A percentile compares a stretch with the other conserved stretches of the same genome.
Evolutionary conservation across 371 early-diverging fungal genomes (phyloP).

Genomic region (Rhizopus stolonifer): DNA sequence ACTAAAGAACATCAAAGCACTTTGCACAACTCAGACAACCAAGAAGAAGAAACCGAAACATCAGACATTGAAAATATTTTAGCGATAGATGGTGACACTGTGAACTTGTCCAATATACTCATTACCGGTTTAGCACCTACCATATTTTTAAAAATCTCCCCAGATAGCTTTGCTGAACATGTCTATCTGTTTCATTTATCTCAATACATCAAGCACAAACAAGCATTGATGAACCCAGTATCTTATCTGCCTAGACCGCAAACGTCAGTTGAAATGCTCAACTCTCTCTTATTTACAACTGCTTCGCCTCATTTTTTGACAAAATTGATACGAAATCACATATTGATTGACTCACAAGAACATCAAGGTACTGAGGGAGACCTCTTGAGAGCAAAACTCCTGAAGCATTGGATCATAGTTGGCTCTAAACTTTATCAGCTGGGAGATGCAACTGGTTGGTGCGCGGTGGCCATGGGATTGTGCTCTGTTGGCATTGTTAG

Average conservation of each 20-base stretch:
- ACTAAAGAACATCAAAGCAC: background rate
- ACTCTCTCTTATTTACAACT: slow-evolving; percentile 55
- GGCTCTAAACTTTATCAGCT: slow-evolving; percentile 54
- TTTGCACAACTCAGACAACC: background rate
- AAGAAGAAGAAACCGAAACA: slow-evolving; percentile 2
- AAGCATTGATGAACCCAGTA: slow-evolving; percentile 31
- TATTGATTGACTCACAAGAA: slow-evolving; percentile 67
- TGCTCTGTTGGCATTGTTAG: slow-evolving; percentile 74
- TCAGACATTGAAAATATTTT: slow-evolving; percentile 18
- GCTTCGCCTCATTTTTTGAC: slow-evolving; percentile 70
- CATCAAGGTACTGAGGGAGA: slow-evolving; percentile 30
- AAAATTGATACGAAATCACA: slow-evolving; percentile 67
- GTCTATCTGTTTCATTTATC: slow-evolving; percentile 66
- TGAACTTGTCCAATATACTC: slow-evolving; percentile 54
- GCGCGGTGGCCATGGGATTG: slow-evolving; percentile 71
- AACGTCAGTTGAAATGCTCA: slow-evolving; percentile 34
- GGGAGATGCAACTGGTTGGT: slow-evolving; percentile 75
- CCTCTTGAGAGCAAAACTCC: slow-evolving; percentile 50
- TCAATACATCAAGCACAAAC: slow-evolving; percentile 24
- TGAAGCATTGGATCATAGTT: slow-evolving; percentile 76
- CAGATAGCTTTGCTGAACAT: slow-evolving; percentile 69
- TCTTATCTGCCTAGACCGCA: slow-evolving; percentile 44
- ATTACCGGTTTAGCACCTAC: slow-evolving; percentile 65
- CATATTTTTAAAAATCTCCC: slow-evolving; percentile 61
- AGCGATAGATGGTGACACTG: slow-evolving; percentile 13